Conservation (phyloP, 2,329 filamentous ascomycete genomes). For the Mycosphaerella sp. region DNA sequence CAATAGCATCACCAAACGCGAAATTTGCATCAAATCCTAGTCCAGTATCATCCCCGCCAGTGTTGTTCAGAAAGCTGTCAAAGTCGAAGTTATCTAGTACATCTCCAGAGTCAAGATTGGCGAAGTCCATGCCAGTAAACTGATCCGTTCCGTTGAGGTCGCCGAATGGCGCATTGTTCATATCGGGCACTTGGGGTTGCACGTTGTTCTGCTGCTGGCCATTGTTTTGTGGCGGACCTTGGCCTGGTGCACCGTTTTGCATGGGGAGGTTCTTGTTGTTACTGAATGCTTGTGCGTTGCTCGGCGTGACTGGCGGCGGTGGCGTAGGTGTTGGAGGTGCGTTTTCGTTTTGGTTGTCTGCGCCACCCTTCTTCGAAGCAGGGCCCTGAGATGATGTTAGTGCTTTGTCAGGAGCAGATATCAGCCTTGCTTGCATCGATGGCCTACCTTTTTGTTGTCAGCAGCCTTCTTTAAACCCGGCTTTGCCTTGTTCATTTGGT, state of each 20-base stretch:
- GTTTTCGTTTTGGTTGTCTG: conserved; percentile 32
- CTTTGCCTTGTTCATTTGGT: conserved; percentile 63
- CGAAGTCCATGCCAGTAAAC: conserved; percentile 37
- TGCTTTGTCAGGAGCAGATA: not conserved
- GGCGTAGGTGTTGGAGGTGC: conserved; percentile 44
- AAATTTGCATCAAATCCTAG: conserved; percentile 36
- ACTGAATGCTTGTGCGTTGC: conserved; percentile 34
- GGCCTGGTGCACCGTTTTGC: conserved; percentile 30
- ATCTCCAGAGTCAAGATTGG: conserved; percentile 51
- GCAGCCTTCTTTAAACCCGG: conserved; percentile 63
- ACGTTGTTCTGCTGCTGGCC: conserved; percentile 21
- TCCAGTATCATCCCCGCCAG: conserved; percentile 38
- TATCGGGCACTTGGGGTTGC: conserved; percentile 25
- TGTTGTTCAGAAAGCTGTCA: conserved; percentile 58
- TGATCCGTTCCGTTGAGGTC: conserved; percentile 34
- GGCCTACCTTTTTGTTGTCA: conserved; percentile 45
- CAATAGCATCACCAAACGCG: conserved; percentile 30
- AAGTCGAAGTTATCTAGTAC: conserved; percentile 63
- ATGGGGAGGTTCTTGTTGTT: conserved; percentile 34
- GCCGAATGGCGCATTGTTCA: conserved; percentile 38
- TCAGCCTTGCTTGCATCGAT: not conserved
- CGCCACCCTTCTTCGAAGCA: conserved; percentile 37
- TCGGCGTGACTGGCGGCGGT: conserved; percentile 44
- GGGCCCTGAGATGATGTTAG: conserved; percentile 14
- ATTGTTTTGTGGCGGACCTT: conserved; percentile 30